These are phyloP conservation scores for Rheum nobile DNA, from an alignment of 148 eudicot genomes.

Conservation along the genomic window DNA sequence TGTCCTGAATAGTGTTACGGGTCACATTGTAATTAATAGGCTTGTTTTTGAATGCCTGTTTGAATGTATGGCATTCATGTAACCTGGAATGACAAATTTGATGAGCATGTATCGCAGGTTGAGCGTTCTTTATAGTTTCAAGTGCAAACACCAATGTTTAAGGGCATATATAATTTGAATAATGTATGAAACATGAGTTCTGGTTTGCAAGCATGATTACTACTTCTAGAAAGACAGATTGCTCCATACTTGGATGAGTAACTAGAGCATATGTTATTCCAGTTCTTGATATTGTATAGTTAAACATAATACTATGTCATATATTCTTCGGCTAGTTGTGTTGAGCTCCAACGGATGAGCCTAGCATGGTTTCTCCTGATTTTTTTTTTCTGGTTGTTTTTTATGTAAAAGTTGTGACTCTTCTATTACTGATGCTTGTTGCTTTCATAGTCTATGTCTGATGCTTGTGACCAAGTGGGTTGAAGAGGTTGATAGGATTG, in stretches of 20 bases:
- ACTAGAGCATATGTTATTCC: not conserved
- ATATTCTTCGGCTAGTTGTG: too few relatives aligned
- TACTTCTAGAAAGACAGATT: not conserved
- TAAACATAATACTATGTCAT: too few relatives aligned
- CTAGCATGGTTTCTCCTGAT: too few relatives aligned
- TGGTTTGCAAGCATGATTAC: not conserved
- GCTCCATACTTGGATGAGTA: not conserved
- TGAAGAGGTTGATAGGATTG: too few relatives aligned
- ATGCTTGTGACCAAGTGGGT: too few relatives aligned
- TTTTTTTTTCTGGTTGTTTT: too few relatives aligned
- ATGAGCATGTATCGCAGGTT: not conserved
- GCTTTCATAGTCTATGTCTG: too few relatives aligned
- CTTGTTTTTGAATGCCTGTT: constrained; percentile 2
- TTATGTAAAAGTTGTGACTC: too few relatives aligned
- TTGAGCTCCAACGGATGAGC: too few relatives aligned
- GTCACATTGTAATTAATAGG: constrained; percentile 8
- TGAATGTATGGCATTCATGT: constrained; percentile 6
- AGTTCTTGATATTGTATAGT: too few relatives aligned
- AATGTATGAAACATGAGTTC: not conserved
- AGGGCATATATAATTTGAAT: not conserved
- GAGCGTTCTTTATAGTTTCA: not conserved
- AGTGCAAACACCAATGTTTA: not conserved
- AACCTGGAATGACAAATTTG: not conserved
- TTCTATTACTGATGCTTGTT: too few relatives aligned
- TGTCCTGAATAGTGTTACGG: not conserved